These are phyloP conservation scores for Rhizomucor pusillus DNA, from an alignment of 371 early-diverging fungal genomes.

Conservation along the genomic window DNA sequence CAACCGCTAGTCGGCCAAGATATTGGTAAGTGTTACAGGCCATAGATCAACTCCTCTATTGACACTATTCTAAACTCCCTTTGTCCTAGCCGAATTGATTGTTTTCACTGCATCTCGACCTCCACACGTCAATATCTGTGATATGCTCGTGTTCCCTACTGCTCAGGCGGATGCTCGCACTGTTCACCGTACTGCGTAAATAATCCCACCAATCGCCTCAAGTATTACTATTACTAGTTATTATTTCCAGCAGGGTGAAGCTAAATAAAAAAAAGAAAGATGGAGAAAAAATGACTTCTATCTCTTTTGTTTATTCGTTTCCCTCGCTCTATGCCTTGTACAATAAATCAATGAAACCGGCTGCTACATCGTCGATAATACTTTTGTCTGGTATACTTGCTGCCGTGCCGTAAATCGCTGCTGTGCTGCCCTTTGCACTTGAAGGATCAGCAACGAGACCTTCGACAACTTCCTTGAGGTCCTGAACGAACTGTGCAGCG, in stretches of 20 bases:
- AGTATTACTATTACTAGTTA: too few relatives aligned
- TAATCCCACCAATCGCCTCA: too few relatives aligned
- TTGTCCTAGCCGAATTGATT: slow-evolving; percentile 65
- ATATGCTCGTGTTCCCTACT: slow-evolving; percentile 72
- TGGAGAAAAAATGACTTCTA: background rate
- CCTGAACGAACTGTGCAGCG: slow-evolving; percentile 75
- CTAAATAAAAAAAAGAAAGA: too few relatives aligned
- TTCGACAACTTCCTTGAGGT: slow-evolving; percentile 73
- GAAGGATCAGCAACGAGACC: slow-evolving; percentile 67
- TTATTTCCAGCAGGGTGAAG: too few relatives aligned
- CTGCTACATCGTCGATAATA: slow-evolving; percentile 82
- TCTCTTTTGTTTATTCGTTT: background rate
- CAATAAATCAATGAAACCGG: slow-evolving; percentile 82
- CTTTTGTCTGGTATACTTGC: slow-evolving; percentile 83
- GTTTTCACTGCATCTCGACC: slow-evolving; percentile 84
- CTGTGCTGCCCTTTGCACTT: slow-evolving; percentile 70
- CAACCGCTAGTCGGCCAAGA: slow-evolving; percentile 74
- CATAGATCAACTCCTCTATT: slow-evolving; percentile 3
- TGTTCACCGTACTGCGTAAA: slow-evolving; percentile 14
- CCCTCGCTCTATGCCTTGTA: slow-evolving; percentile 61
- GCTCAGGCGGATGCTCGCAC: slow-evolving; percentile 70
- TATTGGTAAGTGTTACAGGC: slow-evolving; percentile 40
- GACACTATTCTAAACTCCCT: slow-evolving; percentile 2
- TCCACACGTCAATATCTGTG: slow-evolving; percentile 82
- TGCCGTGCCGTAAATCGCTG: slow-evolving; percentile 91